Evolutionary conservation across 2,329 filamentous ascomycete species (phyloP).

Genomic region (Penicillium sp.): DNA sequence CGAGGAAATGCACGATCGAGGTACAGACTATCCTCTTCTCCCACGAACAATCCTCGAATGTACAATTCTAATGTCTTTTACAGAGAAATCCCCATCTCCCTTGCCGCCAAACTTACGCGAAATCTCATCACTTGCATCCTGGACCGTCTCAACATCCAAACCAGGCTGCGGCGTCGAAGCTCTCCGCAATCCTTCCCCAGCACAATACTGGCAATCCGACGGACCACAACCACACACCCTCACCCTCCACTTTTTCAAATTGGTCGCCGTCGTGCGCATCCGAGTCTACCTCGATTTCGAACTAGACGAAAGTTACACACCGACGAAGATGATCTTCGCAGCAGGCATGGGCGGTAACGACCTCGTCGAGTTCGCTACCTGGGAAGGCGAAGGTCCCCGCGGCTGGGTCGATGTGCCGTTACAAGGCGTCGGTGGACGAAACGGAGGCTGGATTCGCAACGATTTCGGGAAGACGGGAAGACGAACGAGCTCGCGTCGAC

Average conservation of each 20-base stretch:
- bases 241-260: conserved; percentile 60
- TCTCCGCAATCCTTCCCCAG: conserved; percentile 55
- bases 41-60: no score
- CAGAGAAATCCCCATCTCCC: conserved; percentile 38
- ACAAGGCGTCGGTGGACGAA: conserved; percentile 54
- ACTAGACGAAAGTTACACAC: conserved; percentile 93
- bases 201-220: conserved; percentile 63
- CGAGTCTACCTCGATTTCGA: conserved; percentile 73
- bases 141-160: conserved; percentile 61
- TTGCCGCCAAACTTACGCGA: conserved; percentile 52
- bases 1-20: conserved; percentile 36
- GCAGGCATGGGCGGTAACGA: conserved; percentile 91
- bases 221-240: conserved; percentile 62
- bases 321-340: conserved; percentile 82
- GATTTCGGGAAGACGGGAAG: conserved; percentile 18
- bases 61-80: conserved; percentile 3
- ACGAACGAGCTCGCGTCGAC: conserved; percentile 9
- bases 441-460: conserved; percentile 30
- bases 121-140: conserved; percentile 63
- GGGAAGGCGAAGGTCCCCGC: conserved; percentile 71
- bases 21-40: no score
- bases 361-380: conserved; percentile 78
- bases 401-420: conserved; percentile 89
- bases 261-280: conserved; percentile 51
- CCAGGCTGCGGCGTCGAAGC: conserved; percentile 60